These are phyloP conservation scores for Tricholoma matsutake DNA, from an alignment of 768 basidiomycete species.

Conservation along the genomic window DNA sequence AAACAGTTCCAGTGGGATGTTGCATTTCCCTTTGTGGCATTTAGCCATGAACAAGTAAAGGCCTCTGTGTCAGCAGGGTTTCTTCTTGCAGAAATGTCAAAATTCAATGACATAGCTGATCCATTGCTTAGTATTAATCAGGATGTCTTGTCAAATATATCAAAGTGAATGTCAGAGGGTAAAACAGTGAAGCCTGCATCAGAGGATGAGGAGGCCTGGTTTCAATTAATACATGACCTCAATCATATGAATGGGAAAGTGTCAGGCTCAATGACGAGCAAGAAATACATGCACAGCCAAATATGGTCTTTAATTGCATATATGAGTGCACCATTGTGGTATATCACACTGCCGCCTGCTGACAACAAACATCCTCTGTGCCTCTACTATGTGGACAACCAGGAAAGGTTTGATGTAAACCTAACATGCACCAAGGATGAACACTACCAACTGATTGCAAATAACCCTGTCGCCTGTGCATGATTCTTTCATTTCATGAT, in stretches of 20 bases:
- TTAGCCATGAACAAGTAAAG: conserved; percentile 39
- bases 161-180: conserved; percentile 19
- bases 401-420: conserved; percentile 16
- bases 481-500: too few relatives aligned
- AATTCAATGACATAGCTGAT: conserved; percentile 15
- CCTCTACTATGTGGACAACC: conserved; percentile 27
- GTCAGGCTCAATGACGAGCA: conserved; percentile 17
- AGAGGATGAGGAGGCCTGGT: too few relatives aligned
- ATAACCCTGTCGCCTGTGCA: too few relatives aligned
- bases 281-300: conserved; percentile 27
- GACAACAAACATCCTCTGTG: conserved; percentile 29
- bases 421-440: too few relatives aligned
- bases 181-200: conserved; percentile 20
- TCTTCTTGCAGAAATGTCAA: not conserved
- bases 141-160: conserved; percentile 15
- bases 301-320: conserved; percentile 25
- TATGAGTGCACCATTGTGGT: conserved; percentile 29
- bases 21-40: conserved; percentile 28
- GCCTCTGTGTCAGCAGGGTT: not conserved
- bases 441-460: too few relatives aligned
- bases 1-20: conserved; percentile 35
- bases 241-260: too few relatives aligned
- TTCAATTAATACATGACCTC: too few relatives aligned
- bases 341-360: conserved; percentile 28
- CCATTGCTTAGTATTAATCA: conserved; percentile 20